Evolutionary conservation across 495 filamentous ascomycete species (phyloP), one percentile per base, ranked within the genome.

Genomic region (Margaritispora aquatica): DNA sequence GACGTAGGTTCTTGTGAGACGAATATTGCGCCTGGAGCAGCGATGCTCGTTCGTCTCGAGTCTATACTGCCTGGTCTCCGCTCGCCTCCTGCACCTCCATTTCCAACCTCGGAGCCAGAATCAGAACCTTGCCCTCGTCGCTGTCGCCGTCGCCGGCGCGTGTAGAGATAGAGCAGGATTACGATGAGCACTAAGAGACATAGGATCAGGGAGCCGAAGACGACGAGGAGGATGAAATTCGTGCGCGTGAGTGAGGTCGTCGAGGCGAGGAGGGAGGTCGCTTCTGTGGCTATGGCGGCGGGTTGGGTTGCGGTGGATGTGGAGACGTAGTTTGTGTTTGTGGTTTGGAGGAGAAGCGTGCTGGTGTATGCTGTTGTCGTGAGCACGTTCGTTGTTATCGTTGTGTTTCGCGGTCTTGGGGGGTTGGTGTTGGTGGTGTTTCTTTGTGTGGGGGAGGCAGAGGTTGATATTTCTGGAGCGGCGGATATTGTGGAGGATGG

Each of bases 81-180:
- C 29, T 13, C 13, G 29, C 29, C 13, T 34, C 29, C 13, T 5
- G 5, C 13, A 34, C 29, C 29, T 5, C 29, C 29, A 34, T 34
- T 13, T 34, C 29, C n/a, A n/a, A n/a, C n/a, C n/a, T n/a, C n/a
- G n/a, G n/a, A n/a, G n/a, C n/a, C n/a, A n/a, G n/a, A 13, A 34
- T 34, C 29, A 34, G 5, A 5, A 5, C 29, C 29, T 44, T 44
- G 38, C 17, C 38, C 11, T 17, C 17, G 38, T 44, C 38, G 31
- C 1, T 13, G 19, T 20, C 22, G 48, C 31, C 60, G 55, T 0
- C 48, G 55, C 13, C 65, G 68, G 1, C 66, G 61, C 4, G 65
- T 36, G 49, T 63, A 70, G 31, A 70, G 56, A 57, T 63, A 66
- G 31, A 55, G 49, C 1, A 70, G 11, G 22, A 63, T 55, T 11